These are phyloP conservation scores for Pueraria montana DNA, from an alignment of 306 rosid species.

Conservation along the genomic window DNA sequence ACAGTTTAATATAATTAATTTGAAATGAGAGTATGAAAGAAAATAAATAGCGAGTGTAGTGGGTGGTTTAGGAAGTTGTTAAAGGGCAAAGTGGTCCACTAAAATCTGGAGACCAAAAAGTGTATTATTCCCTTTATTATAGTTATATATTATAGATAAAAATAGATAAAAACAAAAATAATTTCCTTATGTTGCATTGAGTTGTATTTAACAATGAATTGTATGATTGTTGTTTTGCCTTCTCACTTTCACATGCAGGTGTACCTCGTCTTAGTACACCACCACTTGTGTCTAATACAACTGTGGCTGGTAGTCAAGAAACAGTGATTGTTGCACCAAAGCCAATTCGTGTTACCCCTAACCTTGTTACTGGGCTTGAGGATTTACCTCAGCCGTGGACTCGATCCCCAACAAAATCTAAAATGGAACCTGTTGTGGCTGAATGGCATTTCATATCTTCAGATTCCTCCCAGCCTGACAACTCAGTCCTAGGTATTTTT, in stretches of 20 bases:
- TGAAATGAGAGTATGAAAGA: background rate
- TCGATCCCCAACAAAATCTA: conserved; percentile 93
- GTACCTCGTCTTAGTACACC: conserved; percentile 99
- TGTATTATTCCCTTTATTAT: background rate
- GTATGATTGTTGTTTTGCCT: conserved; percentile 31
- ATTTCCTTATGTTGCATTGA: conserved; percentile 20
- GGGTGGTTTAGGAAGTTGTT: background rate
- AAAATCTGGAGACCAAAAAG: background rate
- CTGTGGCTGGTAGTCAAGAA: conserved; percentile 73
- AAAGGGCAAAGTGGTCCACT: background rate
- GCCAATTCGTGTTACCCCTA: conserved; percentile 89
- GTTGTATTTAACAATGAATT: conserved; percentile 38
- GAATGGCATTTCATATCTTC: conserved; percentile 84
- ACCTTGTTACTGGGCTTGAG: conserved; percentile 78
- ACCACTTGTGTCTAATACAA: conserved; percentile 75
- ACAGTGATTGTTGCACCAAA: conserved; percentile 76
- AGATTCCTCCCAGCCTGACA: conserved; percentile 64
- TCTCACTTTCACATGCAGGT: conserved; percentile 66
- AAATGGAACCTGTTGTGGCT: conserved; percentile 87
- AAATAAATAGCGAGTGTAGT: background rate
- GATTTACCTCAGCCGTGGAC: conserved; percentile 99
- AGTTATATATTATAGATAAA: background rate
- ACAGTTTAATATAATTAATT: background rate
- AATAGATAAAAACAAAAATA: background rate
- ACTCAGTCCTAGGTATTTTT: conserved; percentile 77